Conservation (phyloP, 1,139 yeast genomes). For the Yamadazyma blattariae region DNA sequence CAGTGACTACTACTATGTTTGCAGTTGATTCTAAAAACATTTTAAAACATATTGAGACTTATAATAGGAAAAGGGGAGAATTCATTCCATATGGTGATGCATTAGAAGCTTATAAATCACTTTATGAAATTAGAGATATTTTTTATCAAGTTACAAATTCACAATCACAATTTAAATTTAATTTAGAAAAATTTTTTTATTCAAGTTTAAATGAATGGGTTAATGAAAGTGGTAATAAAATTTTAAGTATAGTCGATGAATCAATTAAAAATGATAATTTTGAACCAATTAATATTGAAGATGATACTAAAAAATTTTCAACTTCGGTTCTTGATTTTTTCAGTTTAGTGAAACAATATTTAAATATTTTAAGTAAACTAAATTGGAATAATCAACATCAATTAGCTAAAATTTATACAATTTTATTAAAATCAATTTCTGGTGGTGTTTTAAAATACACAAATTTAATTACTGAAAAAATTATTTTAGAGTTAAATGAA, state of each 20-base stretch:
- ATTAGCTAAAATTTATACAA: conserved; percentile 56
- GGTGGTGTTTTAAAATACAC: conserved; percentile 59
- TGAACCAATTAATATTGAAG: conserved; percentile 47
- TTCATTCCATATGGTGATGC: conserved; percentile 58
- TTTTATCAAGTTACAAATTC: conserved; percentile 47
- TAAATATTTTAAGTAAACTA: conserved; percentile 51
- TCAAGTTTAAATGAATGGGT: conserved; percentile 60
- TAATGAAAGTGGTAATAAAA: conserved; percentile 47
- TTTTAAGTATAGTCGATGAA: conserved; percentile 49
- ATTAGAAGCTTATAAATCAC: conserved; percentile 53
- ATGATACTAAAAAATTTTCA: conserved; percentile 35
- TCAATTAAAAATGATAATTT: conserved; percentile 58
- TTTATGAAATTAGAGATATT: conserved; percentile 55
- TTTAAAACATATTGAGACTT: conserved; percentile 51
- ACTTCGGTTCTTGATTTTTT: conserved; percentile 69
- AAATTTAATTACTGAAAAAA: conserved; percentile 39
- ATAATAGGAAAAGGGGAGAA: conserved; percentile 33
- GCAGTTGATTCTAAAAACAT: conserved; percentile 64
- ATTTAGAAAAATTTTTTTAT: conserved; percentile 58
- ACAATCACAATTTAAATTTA: conserved; percentile 43
- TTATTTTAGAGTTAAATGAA: conserved; percentile 49
- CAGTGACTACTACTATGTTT: conserved; percentile 57
- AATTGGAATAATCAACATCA: conserved; percentile 66
- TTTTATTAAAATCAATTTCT: conserved; percentile 58
- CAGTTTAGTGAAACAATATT: conserved; percentile 56